Evolutionary conservation across 176 grass and related monocot species (phyloP).

Genomic region (Saccharum officinarum): DNA sequence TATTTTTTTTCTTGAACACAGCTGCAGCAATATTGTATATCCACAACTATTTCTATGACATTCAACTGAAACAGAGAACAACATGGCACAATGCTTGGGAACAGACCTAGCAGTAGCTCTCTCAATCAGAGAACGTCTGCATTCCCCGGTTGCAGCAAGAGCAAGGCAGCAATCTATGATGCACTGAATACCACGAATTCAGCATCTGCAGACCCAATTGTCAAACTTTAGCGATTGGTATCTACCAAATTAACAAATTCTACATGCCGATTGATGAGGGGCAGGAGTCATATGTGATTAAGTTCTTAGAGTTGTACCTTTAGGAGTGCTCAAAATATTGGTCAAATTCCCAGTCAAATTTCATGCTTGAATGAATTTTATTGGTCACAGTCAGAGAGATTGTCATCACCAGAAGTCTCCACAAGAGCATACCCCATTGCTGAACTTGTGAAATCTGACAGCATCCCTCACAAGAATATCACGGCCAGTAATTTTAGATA

Average conservation of each 20-base stretch:
- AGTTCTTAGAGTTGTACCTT: constrained; percentile 49
- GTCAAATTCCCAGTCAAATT: constrained; percentile 3
- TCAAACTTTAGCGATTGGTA: constrained; percentile 9
- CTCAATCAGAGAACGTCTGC: constrained; percentile 48
- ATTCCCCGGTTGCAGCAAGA: constrained; percentile 53
- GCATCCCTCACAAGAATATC: constrained; percentile 76
- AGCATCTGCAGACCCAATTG: constrained; percentile 52
- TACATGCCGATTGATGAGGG: not conserved
- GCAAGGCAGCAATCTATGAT: constrained; percentile 76
- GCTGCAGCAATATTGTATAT: not conserved
- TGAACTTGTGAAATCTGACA: constrained; percentile 72
- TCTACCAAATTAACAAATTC: constrained; percentile 21
- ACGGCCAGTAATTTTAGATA: constrained; percentile 59
- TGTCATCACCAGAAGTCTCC: constrained; percentile 66
- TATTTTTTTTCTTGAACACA: no score
- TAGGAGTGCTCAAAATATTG: constrained; percentile 56
- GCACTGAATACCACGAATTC: constrained; percentile 78
- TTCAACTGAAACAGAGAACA: not conserved
- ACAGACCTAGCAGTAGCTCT: constrained; percentile 40
- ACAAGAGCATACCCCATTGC: constrained; percentile 58
- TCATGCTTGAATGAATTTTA: constrained; percentile 13
- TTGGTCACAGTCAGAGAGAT: not conserved
- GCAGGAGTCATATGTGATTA: not conserved
- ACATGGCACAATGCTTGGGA: not conserved
- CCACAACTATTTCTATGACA: not conserved